Base-by-base conservation (phyloP, 176 grass and related monocot genomes). In the Triticum monococcum region DNA sequence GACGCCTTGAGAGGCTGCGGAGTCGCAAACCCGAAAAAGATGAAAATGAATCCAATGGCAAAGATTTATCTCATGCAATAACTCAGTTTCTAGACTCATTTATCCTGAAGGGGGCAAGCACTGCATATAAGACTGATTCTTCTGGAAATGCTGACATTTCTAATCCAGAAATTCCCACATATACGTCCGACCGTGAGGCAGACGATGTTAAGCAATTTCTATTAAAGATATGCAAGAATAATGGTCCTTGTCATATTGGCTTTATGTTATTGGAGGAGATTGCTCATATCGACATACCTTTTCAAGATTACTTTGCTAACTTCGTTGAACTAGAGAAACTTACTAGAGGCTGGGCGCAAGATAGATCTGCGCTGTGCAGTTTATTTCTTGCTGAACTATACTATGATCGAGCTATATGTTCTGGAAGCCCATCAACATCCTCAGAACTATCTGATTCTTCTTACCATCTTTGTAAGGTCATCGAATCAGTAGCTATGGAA, bases 351-450 rank as follows among this genome's bases (percentile, higher is more conserved):
- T 95, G 89, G 93, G 90, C 87, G 90, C 66, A 89, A 86, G 84
- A 91, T 75, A 85, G 91, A 81, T 94, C 96, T 81, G 81, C 54
- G 14, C 45, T 87, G 36, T 98, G 93, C 75, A 85, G 86, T 81
- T 95, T 98, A 92, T 98, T 95, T 98, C 88, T 98, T 79, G 93
- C 91, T 89, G 93, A 98, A 84, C 36, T 98, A 83, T 98, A 92
- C 86, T 92, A 92, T 89, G 96, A 98, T 86, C 82, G 13, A 62
- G 96, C 89, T 84, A 78, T 91, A 46, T 93, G 86, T 90, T 91
- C 86, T 84, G 80, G 79, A 86, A 91, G 76, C 78, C 89, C 87
- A 89, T 86, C 79, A 78, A 89, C 81, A 86, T 88, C 82, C 59
- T 87, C 78, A 56, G 89, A 92, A 48, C 75, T 94, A 23, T 91